phyloP scores from a whole-genome alignment of 148 eudicot genomes.

The Vaccinium myrtillus region DNA sequence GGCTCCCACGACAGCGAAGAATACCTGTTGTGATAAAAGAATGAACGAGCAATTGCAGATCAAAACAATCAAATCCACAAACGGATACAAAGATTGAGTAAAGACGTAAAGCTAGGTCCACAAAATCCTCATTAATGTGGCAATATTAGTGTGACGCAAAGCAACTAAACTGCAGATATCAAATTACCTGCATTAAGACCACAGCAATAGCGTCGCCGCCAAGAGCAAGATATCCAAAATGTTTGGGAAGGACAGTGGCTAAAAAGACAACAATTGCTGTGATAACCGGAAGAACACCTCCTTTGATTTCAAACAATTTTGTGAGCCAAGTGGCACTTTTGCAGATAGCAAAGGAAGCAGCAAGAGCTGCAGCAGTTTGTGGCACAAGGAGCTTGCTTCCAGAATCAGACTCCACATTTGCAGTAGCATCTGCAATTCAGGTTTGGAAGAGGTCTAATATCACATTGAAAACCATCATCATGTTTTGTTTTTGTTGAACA shows the following conservation, averaged over 20 bases:
- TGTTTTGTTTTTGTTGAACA: neutral
- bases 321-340: conserved; percentile 56
- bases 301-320: conserved; percentile 50
- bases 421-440: conserved; percentile 43
- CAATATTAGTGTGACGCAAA: neutral
- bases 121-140: neutral
- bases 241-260: conserved; percentile 71
- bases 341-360: conserved; percentile 78
- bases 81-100: neutral
- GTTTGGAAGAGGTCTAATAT: conserved; percentile 1
- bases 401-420: conserved; percentile 27
- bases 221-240: conserved; percentile 65
- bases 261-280: conserved; percentile 67
- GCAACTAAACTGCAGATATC: neutral
- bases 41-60: neutral
- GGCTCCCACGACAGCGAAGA: conserved; percentile 88
- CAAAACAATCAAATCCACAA: neutral
- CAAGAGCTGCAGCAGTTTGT: conserved; percentile 70
- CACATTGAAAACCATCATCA: neutral
- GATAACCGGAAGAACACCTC: conserved; percentile 72
- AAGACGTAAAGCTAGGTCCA: neutral
- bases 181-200: conserved; percentile 80
- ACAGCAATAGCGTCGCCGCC: conserved; percentile 79
- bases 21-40: conserved; percentile 46
- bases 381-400: conserved; percentile 48